phyloP scores from a whole-genome alignment of 139 green algal genomes.

The Edaphochlamys debaryana region DNA sequence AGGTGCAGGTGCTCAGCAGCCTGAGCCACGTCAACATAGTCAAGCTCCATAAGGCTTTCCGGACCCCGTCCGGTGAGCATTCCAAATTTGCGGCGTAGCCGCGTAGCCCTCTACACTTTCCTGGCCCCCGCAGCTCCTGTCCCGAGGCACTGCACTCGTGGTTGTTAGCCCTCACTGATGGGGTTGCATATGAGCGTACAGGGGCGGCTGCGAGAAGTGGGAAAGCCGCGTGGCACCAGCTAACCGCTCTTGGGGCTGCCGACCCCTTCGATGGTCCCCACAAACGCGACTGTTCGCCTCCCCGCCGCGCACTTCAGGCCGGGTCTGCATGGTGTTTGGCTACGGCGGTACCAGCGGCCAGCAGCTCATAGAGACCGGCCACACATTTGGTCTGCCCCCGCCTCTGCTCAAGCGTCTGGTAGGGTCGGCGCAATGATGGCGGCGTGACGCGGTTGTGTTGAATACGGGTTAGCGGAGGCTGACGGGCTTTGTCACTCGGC shows the following conservation, averaged over 20 bases:
- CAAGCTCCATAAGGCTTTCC: slow-evolving; percentile 1
- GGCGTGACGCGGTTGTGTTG: too few species aligned
- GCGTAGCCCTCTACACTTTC: not conserved
- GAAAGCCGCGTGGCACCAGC: too few species aligned
- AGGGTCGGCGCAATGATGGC: too few species aligned
- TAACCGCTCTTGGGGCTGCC: too few species aligned
- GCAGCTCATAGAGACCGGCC: not conserved
- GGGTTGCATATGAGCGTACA: too few species aligned
- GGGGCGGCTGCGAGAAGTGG: too few species aligned
- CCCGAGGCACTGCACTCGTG: too few species aligned
- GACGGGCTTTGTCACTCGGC: too few species aligned
- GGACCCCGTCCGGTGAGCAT: not conserved
- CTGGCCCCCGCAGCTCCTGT: too few species aligned
- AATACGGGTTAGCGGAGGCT: too few species aligned
- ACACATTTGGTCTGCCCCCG: not conserved
- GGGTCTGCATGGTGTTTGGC: slow-evolving; percentile 19
- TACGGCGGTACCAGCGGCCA: slow-evolving; percentile 1
- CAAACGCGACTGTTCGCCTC: not conserved
- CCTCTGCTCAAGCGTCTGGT: not conserved
- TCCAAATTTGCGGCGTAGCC: not conserved
- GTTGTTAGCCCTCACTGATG: too few species aligned
- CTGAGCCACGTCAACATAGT: slow-evolving; percentile 18
- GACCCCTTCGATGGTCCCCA: not conserved
- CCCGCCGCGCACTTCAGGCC: not conserved
- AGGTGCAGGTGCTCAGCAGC: not conserved